Percentiles rank a stretch among this genome's conserved stretches.
Evolutionary conservation across 2,329 filamentous ascomycete species (phyloP).

Genomic region (Exophiala sideris): DNA sequence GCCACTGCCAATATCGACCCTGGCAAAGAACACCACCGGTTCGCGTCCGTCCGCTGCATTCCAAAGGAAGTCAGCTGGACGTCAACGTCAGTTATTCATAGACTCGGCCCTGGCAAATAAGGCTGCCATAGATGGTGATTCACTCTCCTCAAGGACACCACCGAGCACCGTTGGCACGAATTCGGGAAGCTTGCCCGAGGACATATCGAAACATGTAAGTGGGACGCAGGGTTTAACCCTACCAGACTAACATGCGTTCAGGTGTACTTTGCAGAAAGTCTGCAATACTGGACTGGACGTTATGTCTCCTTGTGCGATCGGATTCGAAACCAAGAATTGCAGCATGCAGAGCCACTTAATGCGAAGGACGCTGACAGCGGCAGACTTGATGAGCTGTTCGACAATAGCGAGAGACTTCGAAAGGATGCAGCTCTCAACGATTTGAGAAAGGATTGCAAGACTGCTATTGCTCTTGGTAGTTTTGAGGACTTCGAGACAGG

Average conservation of each 20-base stretch:
- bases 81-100: constrained; percentile 4
- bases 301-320: constrained; percentile 23
- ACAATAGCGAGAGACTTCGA: constrained; percentile 10
- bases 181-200: neutral
- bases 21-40: constrained; percentile 2
- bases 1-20: neutral
- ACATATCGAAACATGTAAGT: constrained; percentile 13
- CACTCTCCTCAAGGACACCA: constrained; percentile 6
- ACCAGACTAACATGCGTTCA: constrained; percentile 9
- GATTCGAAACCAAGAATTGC: constrained; percentile 11
- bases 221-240: neutral
- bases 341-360: neutral
- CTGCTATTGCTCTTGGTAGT: constrained; percentile 15
- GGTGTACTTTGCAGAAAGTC: constrained; percentile 17
- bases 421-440: constrained; percentile 16
- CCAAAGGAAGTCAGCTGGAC: constrained; percentile 2
- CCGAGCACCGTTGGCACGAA: constrained; percentile 6
- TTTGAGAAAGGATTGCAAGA: constrained; percentile 20
- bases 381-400: constrained; percentile 11
- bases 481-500: constrained; percentile 22
- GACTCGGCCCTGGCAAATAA: constrained; percentile 12
- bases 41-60: neutral
- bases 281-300: constrained; percentile 24
- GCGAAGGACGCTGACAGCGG: constrained; percentile 1
- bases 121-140: constrained; percentile 1